Percentiles rank a stretch among this genome's conserved stretches.
Conservation (phyloP, 768 basidiomycete species). For the Tylopilus cervinicoccineus region DNA sequence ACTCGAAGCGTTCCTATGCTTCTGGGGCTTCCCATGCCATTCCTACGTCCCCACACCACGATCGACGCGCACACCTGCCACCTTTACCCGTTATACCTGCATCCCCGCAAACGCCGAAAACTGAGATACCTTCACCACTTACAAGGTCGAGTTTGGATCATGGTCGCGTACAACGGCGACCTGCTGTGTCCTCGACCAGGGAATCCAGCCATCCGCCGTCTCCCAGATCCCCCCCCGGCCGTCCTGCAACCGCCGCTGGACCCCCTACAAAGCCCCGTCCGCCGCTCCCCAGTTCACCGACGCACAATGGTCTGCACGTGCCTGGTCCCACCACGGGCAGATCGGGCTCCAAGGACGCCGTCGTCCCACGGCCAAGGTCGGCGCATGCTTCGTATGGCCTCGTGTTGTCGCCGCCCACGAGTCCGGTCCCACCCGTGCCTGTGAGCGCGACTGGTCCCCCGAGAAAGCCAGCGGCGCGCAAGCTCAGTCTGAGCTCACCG, state of each 20-base stretch:
- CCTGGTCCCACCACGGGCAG: slow-evolving; percentile 1
- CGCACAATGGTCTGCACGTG: not conserved
- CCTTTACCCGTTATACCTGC: slow-evolving; percentile 29
- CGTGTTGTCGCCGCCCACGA: slow-evolving; percentile 10
- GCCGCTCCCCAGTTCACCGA: not conserved
- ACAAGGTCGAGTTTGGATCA: slow-evolving; percentile 19
- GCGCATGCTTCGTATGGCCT: slow-evolving; percentile 22
- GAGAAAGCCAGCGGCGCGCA: slow-evolving; percentile 47
- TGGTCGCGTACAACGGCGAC: slow-evolving; percentile 12
- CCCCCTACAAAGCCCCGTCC: slow-evolving; percentile 11
- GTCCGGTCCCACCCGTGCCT: slow-evolving; percentile 16
- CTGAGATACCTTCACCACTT: slow-evolving; percentile 15
- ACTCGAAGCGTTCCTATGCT: slow-evolving; percentile 25
- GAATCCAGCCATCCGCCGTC: not conserved
- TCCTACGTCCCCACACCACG: slow-evolving; percentile 6
- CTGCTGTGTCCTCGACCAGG: not conserved
- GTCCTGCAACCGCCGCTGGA: slow-evolving; percentile 42
- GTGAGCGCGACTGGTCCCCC: slow-evolving; percentile 19
- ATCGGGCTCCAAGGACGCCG: not conserved
- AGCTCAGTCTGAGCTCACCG: slow-evolving; percentile 64
- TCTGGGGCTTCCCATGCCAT: slow-evolving; percentile 6
- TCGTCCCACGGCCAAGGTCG: slow-evolving; percentile 21
- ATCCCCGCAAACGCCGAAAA: slow-evolving; percentile 23
- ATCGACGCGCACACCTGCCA: slow-evolving; percentile 12
- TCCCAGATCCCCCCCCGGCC: slow-evolving; percentile 19